phyloP scores from a whole-genome alignment of 2,329 filamentous ascomycete species.

The Aspergillus brasiliensis region DNA sequence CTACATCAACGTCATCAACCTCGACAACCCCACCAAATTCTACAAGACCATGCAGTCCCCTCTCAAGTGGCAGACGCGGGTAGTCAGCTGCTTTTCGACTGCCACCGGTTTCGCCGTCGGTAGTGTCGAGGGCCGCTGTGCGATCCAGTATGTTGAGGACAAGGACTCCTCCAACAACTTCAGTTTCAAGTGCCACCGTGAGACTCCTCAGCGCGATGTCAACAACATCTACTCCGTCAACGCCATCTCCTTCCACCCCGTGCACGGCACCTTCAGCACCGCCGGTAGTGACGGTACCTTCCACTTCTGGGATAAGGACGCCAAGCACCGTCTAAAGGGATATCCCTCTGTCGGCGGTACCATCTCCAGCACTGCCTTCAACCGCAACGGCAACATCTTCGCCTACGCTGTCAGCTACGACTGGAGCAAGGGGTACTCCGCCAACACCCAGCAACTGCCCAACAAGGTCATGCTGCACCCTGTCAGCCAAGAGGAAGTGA shows the following conservation, averaged over 20 bases:
- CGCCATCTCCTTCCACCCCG: conserved; percentile 94
- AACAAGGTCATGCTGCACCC: conserved; percentile 87
- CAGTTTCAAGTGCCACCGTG: conserved; percentile 98
- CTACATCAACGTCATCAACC: conserved; percentile 93
- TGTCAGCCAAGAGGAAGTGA: conserved; percentile 66
- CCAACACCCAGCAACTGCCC: conserved; percentile 70
- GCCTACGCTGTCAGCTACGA: conserved; percentile 93
- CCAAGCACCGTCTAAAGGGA: conserved; percentile 85
- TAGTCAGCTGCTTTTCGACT: conserved; percentile 93
- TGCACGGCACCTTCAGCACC: conserved; percentile 97
- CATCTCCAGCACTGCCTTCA: conserved; percentile 92
- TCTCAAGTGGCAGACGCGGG: conserved; percentile 96
- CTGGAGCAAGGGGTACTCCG: conserved; percentile 94
- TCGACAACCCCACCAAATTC: conserved; percentile 83
- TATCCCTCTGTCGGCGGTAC: conserved; percentile 82
- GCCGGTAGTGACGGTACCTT: conserved; percentile 95
- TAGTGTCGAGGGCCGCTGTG: conserved; percentile 94
- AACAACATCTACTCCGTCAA: conserved; percentile 95
- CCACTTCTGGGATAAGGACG: conserved; percentile 76
- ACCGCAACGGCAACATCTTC: conserved; percentile 78
- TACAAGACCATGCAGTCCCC: conserved; percentile 97
- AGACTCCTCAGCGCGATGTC: conserved; percentile 68
- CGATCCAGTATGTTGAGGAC: conserved; percentile 97
- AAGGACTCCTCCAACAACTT: conserved; percentile 92
- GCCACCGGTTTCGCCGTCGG: conserved; percentile 91